Percentiles rank a stretch among this genome's conserved stretches.
These are phyloP conservation scores for Pouteria campechiana DNA, from an alignment of 179 eudicot genomes.

Conservation along the genomic window DNA sequence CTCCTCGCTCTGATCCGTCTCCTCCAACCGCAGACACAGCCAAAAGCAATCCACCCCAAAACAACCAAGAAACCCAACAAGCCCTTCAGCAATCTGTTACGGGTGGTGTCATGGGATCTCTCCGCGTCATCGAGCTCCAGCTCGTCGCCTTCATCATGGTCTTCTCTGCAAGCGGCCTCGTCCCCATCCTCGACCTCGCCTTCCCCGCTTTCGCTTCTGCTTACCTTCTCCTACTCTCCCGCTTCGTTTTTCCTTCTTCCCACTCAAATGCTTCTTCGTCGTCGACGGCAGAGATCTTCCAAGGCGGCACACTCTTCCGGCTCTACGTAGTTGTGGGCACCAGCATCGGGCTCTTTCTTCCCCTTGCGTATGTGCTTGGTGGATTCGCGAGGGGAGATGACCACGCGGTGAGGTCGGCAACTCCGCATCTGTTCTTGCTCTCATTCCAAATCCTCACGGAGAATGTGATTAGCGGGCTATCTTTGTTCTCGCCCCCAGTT, in stretches of 20 bases:
- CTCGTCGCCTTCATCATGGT: slow-evolving; percentile 94
- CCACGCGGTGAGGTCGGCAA: slow-evolving; percentile 68
- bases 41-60: slow-evolving; percentile 4
- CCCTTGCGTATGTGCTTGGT: slow-evolving; percentile 80
- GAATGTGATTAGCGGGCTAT: slow-evolving; percentile 59
- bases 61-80: slow-evolving; percentile 2
- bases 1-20: slow-evolving; percentile 32
- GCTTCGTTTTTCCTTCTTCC: slow-evolving; percentile 63
- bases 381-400: slow-evolving; percentile 90
- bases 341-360: slow-evolving; percentile 63
- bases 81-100: slow-evolving; percentile 2
- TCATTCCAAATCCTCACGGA: slow-evolving; percentile 78
- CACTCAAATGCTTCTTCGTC: slow-evolving; percentile 1
- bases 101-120: slow-evolving; percentile 53
- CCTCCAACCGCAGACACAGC: slow-evolving; percentile 6
- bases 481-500: slow-evolving; percentile 80
- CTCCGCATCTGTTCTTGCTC: slow-evolving; percentile 81
- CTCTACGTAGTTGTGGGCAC: slow-evolving; percentile 52
- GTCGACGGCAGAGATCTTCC: slow-evolving; percentile 26
- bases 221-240: slow-evolving; percentile 52
- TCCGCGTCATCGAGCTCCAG: slow-evolving; percentile 82
- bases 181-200: slow-evolving; percentile 67
- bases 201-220: slow-evolving; percentile 58
- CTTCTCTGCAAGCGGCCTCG: slow-evolving; percentile 76
- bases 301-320: slow-evolving; percentile 36